phyloP scores from a whole-genome alignment of 2,329 filamentous ascomycete species.

The Fusarium sp. region DNA sequence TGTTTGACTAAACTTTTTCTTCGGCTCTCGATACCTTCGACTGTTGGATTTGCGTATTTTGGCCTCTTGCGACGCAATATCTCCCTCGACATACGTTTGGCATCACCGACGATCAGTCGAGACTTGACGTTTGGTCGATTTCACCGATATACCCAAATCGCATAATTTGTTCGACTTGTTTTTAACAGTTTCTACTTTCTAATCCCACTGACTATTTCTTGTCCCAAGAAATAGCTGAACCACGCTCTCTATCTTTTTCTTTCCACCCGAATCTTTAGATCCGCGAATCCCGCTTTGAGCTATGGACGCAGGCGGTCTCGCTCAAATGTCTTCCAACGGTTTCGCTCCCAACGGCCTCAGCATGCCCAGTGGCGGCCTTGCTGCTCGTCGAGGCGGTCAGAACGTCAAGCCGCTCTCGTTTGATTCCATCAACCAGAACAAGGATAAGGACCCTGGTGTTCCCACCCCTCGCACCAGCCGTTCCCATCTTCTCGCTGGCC shows the following conservation, averaged over 20 bases:
- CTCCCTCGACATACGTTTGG: constrained; percentile 33
- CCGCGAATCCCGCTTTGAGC: constrained; percentile 53
- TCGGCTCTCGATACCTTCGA: constrained; percentile 27
- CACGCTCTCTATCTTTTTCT: constrained; percentile 39
- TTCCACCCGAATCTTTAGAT: constrained; percentile 26
- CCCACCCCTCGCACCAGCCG: constrained; percentile 93
- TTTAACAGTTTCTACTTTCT: constrained; percentile 36
- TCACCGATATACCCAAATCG: constrained; percentile 41
- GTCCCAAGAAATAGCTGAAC: constrained; percentile 28
- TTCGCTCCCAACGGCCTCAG: constrained; percentile 77
- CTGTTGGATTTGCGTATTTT: constrained; percentile 45
- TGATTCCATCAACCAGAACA: constrained; percentile 75
- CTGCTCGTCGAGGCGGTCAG: constrained; percentile 83
- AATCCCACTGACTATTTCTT: constrained; percentile 39
- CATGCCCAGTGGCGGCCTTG: constrained; percentile 82
- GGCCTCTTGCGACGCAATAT: constrained; percentile 28
- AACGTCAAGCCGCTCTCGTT: constrained; percentile 91
- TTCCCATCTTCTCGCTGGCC: constrained; percentile 90
- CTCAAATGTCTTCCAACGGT: constrained; percentile 96
- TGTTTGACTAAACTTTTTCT: constrained; percentile 30
- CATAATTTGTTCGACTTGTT: constrained; percentile 42
- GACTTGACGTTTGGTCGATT: constrained; percentile 32
- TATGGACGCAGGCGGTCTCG: constrained; percentile 98
- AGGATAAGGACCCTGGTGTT: constrained; percentile 71
- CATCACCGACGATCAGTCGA: constrained; percentile 28